Base-by-base conservation (phyloP, 176 grass and related monocot genomes). In the Ananas comosus region DNA sequence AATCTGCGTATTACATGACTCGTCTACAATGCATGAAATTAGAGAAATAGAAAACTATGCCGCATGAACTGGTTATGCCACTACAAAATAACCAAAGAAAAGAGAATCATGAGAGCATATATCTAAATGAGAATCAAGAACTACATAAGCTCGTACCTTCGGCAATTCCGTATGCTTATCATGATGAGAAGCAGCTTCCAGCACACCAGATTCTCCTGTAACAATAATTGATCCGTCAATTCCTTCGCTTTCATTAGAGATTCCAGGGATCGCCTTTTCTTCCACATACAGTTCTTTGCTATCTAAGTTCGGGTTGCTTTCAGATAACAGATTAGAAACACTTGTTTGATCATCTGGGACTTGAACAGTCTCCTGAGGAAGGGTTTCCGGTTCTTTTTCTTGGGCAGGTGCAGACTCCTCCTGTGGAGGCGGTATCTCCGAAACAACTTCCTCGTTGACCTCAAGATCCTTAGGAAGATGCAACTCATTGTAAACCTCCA, bases 381-480 rank as follows among this genome's bases (percentile, higher is more conserved):
- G 33, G 47, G 19, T 64, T 80, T 79, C 75, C 71, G 51, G 61
- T 80, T 79, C 75, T 61, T 85, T 85, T 74, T 82, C 73, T 77
- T 84, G 56, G 65, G 50, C 21, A 73, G 21, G 53, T 58, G 54
- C 56, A 18, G 51, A 2, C 13, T 17, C 21, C 22, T 77, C 66
- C 48, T 77, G 53, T 25, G 9, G 29, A 63, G 75, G 53, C 11
- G 66, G 52, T 28, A 23, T 14, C 12, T 63, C 53, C 16, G 1
- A 16, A 63, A 58, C 29, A 52, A 3, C 66, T 63, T 77, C 65
- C 12, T 8, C 61, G 11, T 69, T 69, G 9, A 17, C 61, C 42
- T 66, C 66, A 72, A 71, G 12, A 24, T 77, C 78, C 65, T 76
- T 74, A 72, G 19, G 64, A 77, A 68, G 48, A 72, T 65, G 51